Conservation (phyloP, 805 yeast genomes). For the Torulaspora indica region DNA sequence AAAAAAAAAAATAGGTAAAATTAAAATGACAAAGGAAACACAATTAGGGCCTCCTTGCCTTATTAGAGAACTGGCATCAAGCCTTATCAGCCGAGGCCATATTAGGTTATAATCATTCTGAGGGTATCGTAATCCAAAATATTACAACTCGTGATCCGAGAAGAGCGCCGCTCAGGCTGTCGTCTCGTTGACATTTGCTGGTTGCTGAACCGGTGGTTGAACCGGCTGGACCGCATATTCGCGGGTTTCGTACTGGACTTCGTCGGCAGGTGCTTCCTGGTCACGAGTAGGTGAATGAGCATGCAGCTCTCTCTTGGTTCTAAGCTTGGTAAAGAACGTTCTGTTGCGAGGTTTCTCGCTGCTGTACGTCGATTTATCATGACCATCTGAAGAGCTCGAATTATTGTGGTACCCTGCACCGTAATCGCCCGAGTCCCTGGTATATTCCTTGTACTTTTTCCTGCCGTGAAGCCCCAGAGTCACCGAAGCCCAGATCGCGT, state of each 20-base stretch:
- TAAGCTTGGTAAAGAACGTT: conserved; percentile 14
- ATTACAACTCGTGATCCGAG: neutral
- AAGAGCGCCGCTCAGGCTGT: neutral
- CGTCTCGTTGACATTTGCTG: neutral
- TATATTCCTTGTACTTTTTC: conserved; percentile 5
- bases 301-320: conserved; percentile 10
- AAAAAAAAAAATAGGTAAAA: neutral
- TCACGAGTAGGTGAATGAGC: conserved; percentile 1
- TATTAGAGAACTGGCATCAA: neutral
- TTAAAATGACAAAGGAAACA: neutral
- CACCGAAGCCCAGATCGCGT: conserved; percentile 24
- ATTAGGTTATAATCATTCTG: neutral
- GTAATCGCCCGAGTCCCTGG: conserved; percentile 4
- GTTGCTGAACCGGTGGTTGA: neutral
- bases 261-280: conserved; percentile 11
- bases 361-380: conserved; percentile 19
- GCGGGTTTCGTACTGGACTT: conserved; percentile 9
- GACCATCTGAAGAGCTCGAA: conserved; percentile 17
- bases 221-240: conserved; percentile 7
- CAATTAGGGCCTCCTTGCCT: neutral
- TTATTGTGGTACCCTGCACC: conserved; percentile 1
- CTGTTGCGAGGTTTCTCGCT: conserved; percentile 11
- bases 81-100: neutral
- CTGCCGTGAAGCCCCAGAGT: conserved; percentile 12
- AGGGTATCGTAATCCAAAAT: neutral